Evolutionary conservation across 768 basidiomycete species (phyloP), one percentile per base, ranked within the genome.

Genomic region (Crassisporium funariophilum): DNA sequence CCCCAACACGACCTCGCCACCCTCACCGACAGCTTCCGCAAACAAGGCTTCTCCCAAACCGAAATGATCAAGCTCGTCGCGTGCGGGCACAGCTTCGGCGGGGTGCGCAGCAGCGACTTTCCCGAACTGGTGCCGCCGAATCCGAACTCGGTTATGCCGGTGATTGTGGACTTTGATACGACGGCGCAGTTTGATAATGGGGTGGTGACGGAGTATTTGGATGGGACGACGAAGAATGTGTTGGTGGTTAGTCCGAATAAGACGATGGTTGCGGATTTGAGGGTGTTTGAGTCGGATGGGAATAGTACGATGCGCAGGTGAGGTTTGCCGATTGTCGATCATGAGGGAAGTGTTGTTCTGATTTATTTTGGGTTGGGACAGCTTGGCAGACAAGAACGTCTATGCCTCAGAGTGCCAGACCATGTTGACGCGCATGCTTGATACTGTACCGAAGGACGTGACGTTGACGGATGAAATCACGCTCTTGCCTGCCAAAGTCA

Each of bases 1-100:
- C 74, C 77, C 0, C 64, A 72, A 17, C 62, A 77, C 34, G 62
- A 66, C 45, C 54, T 78, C 10, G 55, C 68, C 13, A 69, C 67
- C 0, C 67, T 73, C 41, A 68, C 58, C 13, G 63, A 66, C 23
- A 67, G 58, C 29, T 79, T 79, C 58, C 55, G 66, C 5, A 68
- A 68, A 7, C 64, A 69, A 54, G 78, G 77, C 4, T 78, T 76
- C 53, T 68, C 63, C 8, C 56, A 60, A 19, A 51, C 62, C n/a
- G 75, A 78, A 47, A 78, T 78, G 76, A 78, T 78, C 46, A 64
- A 70, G 44, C 68, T 79, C 37, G 70, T 72, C 16, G 75, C 76
- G 2, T 79, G 78, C 51, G 78, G 78, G 4, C 77, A 79, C 53
- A 75, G 75, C 6, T 63, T 79, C 43, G 77, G 77, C 46, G 72